Percentiles rank a stretch among this genome's conserved stretches.
phyloP scores from a whole-genome alignment of 768 basidiomycete species.

The Leucocoprinus sp. region DNA sequence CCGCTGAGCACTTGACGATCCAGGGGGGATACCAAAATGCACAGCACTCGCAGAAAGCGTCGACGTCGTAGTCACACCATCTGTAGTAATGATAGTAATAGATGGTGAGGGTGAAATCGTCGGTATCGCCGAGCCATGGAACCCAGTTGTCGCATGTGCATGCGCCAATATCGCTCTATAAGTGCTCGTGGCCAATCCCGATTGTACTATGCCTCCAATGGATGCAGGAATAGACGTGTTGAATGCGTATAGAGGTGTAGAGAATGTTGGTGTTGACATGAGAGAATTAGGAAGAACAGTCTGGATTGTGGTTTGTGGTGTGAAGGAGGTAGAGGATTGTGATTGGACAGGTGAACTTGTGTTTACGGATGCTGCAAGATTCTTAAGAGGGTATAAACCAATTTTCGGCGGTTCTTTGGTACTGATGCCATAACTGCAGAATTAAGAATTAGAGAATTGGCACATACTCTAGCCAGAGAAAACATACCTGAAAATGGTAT shows the following conservation, averaged over 20 bases:
- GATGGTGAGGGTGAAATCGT: slow-evolving; percentile 42
- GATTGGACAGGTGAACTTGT: slow-evolving; percentile 13
- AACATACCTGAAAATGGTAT: slow-evolving; percentile 65
- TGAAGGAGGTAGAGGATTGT: slow-evolving; percentile 3
- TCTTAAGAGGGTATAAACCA: slow-evolving; percentile 59
- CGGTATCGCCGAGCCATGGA: slow-evolving; percentile 50
- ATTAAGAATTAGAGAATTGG: slow-evolving; percentile 2
- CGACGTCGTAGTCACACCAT: slow-evolving; percentile 47
- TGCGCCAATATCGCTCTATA: slow-evolving; percentile 50
- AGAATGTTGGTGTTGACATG: slow-evolving; percentile 54
- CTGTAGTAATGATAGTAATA: slow-evolving; percentile 50
- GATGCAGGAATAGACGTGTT: slow-evolving; percentile 56
- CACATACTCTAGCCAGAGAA: not conserved
- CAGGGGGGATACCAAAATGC: slow-evolving; percentile 58
- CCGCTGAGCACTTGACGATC: slow-evolving; percentile 32
- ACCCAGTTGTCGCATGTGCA: slow-evolving; percentile 18
- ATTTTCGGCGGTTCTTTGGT: slow-evolving; percentile 67
- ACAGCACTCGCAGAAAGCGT: slow-evolving; percentile 36
- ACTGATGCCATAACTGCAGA: slow-evolving; percentile 67
- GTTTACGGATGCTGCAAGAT: slow-evolving; percentile 18
- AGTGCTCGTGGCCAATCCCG: slow-evolving; percentile 65
- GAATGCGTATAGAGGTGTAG: slow-evolving; percentile 58
- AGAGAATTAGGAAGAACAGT: slow-evolving; percentile 69
- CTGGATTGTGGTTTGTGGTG: slow-evolving; percentile 45
- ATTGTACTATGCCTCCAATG: slow-evolving; percentile 45